phyloP scores from a whole-genome alignment of 1,139 yeast genomes.

The Petasospora fabianii region DNA sequence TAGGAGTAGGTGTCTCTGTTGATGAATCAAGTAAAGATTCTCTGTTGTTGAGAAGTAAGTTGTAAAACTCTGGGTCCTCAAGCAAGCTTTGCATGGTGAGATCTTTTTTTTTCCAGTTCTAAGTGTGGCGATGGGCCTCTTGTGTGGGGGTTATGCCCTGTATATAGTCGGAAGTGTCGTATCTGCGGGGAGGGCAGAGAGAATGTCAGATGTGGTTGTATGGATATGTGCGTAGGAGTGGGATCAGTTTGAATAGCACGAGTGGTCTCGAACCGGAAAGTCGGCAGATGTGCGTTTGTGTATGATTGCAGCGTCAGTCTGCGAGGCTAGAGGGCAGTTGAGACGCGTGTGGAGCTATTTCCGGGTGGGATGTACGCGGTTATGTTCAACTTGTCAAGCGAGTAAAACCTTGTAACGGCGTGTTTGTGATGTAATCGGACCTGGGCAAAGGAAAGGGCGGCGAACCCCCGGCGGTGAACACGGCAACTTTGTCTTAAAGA shows the following conservation, averaged over 20 bases:
- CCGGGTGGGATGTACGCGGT: background rate
- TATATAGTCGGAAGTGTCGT: slow-evolving; percentile 1
- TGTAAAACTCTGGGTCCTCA: slow-evolving; percentile 19
- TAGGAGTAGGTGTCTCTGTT: background rate
- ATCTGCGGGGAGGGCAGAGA: background rate
- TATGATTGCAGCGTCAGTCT: background rate
- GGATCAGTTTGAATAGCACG: too few species aligned
- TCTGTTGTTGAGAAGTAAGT: slow-evolving; percentile 13
- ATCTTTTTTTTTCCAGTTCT: background rate
- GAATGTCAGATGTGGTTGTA: background rate
- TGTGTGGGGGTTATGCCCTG: background rate
- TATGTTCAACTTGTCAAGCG: too few species aligned
- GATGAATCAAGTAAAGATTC: slow-evolving; percentile 12
- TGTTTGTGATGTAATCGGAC: background rate
- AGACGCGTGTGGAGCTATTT: background rate
- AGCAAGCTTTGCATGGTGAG: slow-evolving; percentile 14
- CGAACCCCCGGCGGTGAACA: too few species aligned
- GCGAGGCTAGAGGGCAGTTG: too few species aligned
- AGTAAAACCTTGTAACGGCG: background rate
- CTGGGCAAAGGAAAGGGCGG: too few species aligned
- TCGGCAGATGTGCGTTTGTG: background rate
- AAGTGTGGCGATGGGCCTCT: too few species aligned
- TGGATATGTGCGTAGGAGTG: background rate
- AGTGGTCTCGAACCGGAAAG: background rate
- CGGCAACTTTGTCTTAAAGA: too few species aligned